Conservation (phyloP, 2,329 filamentous ascomycete genomes). For the Nemania sp. region DNA sequence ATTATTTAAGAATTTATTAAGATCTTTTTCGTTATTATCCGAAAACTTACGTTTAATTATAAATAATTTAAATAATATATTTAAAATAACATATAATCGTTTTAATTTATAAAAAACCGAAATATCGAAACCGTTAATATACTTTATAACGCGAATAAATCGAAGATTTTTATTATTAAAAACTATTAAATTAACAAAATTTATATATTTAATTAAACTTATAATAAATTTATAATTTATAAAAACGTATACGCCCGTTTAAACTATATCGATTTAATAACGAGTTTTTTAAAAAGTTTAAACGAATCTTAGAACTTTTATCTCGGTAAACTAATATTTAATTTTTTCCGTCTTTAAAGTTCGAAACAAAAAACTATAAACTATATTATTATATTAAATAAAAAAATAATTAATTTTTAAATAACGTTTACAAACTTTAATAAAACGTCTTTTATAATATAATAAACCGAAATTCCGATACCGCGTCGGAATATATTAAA, state of each 20-base stretch:
- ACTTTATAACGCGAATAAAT: slow-evolving; percentile 12
- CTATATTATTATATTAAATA: slow-evolving; percentile 7
- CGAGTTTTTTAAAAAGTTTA: slow-evolving; percentile 8
- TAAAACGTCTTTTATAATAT: too few relatives aligned
- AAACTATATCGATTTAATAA: slow-evolving; percentile 3
- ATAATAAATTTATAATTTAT: slow-evolving; percentile 12
- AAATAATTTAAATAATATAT: slow-evolving; percentile 6
- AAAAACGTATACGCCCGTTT: slow-evolving; percentile 6
- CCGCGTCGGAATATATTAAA: too few relatives aligned
- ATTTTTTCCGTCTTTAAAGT: not conserved
- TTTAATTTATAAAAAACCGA: slow-evolving; percentile 11
- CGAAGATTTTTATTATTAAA: slow-evolving; percentile 13
- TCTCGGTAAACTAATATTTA: slow-evolving; percentile 7
- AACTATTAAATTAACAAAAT: slow-evolving; percentile 6
- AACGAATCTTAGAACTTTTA: slow-evolving; percentile 8
- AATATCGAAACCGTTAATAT: too few relatives aligned
- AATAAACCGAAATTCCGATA: too few relatives aligned
- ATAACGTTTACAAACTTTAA: not conserved
- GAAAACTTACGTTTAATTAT: too few relatives aligned
- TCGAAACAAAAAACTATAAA: slow-evolving; percentile 6
- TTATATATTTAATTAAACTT: slow-evolving; percentile 3
- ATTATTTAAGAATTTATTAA: not conserved
- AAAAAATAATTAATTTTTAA: not conserved
- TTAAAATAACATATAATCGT: slow-evolving; percentile 7
- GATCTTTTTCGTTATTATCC: too few relatives aligned